These are phyloP conservation scores for Iris pallida DNA, from an alignment of 116 monocot species.

Conservation along the genomic window DNA sequence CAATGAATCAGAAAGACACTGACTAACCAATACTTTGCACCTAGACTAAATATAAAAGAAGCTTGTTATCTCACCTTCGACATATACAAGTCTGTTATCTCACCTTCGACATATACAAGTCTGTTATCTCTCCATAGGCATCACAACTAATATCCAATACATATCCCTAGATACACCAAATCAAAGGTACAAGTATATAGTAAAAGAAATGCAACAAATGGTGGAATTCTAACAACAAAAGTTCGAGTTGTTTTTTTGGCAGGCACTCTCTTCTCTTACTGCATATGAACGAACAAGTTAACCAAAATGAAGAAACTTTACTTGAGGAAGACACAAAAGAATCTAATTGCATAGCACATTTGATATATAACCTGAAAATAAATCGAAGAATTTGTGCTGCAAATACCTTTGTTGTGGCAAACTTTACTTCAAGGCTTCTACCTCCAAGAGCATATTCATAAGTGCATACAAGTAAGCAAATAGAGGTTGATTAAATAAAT, in stretches of 20 bases:
- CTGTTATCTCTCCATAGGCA: constrained; percentile 81
- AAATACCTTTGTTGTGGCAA: constrained; percentile 91
- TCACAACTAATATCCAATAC: not conserved
- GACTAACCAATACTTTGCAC: not conserved
- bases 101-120: constrained; percentile 98
- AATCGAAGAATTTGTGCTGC: not conserved
- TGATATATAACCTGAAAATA: not conserved
- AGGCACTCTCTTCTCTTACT: constrained; percentile 90
- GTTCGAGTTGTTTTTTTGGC: constrained; percentile 82
- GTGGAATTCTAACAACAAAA: constrained; percentile 91
- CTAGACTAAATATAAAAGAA: too few relatives aligned
- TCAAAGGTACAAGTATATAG: not conserved
- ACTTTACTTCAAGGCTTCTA: constrained; percentile 93
- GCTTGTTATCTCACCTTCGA: constrained; percentile 79
- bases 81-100: constrained; percentile 80
- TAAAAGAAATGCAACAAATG: constrained; percentile 34
- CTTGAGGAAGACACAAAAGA: not conserved
- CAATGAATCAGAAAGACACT: constrained; percentile 3
- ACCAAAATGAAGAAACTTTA: not conserved
- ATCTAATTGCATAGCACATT: not conserved
- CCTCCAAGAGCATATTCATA: constrained; percentile 85
- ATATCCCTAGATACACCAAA: not conserved
- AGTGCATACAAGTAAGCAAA: constrained; percentile 54
- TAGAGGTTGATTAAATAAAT: too few relatives aligned
- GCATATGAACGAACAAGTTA: constrained; percentile 6